Conservation (phyloP, 495 filamentous ascomycete genomes). For the Aspergillus egyptiacus region DNA sequence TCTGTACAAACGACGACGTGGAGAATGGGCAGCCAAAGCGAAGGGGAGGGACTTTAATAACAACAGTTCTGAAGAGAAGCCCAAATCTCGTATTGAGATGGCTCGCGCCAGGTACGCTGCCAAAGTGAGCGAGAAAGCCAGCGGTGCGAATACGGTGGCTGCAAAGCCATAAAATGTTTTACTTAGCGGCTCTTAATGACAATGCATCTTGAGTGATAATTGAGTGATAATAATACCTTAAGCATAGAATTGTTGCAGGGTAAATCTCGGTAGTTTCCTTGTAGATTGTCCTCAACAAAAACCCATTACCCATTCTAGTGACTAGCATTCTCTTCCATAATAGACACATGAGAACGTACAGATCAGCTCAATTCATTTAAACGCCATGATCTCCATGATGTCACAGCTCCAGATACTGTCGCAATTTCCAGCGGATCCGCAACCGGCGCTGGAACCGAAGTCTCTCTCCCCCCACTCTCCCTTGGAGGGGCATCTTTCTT, state of each 20-base stretch:
- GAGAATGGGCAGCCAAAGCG: slow-evolving; percentile 65
- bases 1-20: slow-evolving; percentile 61
- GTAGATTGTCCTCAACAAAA: too few relatives aligned
- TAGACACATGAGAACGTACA: too few relatives aligned
- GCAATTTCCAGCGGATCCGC: slow-evolving; percentile 25
- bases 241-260: too few relatives aligned
- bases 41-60: slow-evolving; percentile 39
- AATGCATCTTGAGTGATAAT: not conserved
- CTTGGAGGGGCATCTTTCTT: not conserved
- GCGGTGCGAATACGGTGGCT: slow-evolving; percentile 3
- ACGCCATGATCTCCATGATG: slow-evolving; percentile 22
- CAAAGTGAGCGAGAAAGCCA: slow-evolving; percentile 19
- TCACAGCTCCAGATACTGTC: slow-evolving; percentile 27
- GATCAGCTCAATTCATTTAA: not conserved
- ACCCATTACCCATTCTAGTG: too few relatives aligned
- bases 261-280: too few relatives aligned
- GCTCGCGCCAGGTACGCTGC: slow-evolving; percentile 42
- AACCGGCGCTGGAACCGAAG: slow-evolving; percentile 7
- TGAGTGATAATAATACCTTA: too few relatives aligned
- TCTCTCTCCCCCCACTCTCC: not conserved
- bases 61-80: slow-evolving; percentile 25
- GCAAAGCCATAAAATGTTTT: not conserved
- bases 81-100: slow-evolving; percentile 44
- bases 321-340: too few relatives aligned
- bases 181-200: not conserved